Evolutionary conservation across 2,329 filamentous ascomycete species (phyloP).

Genomic region (Fragosphaeria purpurea): DNA sequence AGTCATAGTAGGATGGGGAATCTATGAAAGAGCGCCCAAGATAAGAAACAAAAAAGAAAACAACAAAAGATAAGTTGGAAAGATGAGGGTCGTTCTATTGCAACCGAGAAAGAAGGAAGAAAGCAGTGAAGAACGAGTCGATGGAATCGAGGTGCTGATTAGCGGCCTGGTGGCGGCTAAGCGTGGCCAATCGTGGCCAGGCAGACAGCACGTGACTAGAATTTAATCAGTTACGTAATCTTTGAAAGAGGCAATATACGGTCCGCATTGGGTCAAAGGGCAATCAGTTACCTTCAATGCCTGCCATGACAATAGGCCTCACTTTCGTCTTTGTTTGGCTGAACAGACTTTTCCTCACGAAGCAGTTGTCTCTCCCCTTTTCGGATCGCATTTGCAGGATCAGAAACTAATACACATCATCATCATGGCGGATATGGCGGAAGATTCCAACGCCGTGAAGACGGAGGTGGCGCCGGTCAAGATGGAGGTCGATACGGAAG

Average conservation of each 20-base stretch:
- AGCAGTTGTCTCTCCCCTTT: background rate
- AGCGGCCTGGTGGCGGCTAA: background rate
- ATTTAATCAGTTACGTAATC: background rate
- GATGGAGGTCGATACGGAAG: constrained; percentile 26
- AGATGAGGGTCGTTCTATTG: background rate
- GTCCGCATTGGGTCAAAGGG: background rate
- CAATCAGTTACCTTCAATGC: background rate
- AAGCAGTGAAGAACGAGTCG: no score
- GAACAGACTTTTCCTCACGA: no score
- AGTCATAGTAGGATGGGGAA: constrained; percentile 22
- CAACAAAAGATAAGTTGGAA: background rate
- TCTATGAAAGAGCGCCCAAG: background rate
- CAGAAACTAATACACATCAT: background rate
- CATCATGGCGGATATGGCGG: constrained; percentile 4
- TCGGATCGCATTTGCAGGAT: no score
- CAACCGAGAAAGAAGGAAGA: no score
- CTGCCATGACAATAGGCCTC: background rate
- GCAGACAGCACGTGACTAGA: background rate
- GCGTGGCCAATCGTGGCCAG: background rate
- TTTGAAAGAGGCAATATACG: no score
- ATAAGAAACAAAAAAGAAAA: background rate
- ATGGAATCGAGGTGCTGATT: no score
- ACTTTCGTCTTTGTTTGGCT: no score
- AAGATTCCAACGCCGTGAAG: constrained; percentile 7
- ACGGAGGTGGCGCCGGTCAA: constrained; percentile 26